Conservation (phyloP, 257 asterid genomes). For the Primulina eburnea region DNA sequence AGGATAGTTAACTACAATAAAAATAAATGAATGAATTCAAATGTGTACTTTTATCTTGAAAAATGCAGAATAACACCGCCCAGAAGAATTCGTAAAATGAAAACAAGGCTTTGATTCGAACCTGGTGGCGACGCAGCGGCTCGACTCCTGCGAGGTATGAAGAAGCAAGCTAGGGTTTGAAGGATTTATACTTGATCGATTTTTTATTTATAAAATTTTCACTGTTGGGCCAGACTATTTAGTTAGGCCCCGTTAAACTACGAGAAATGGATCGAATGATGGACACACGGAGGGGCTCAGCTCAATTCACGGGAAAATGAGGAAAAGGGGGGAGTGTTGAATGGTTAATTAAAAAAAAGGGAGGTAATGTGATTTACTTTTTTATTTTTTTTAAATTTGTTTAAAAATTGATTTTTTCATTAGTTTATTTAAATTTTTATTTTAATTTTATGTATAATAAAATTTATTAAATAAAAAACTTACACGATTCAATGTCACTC, state of each 20-base stretch:
- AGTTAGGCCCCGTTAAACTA: background rate
- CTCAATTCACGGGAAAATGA: too few relatives aligned
- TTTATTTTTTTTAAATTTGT: too few relatives aligned
- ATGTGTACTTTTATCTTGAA: background rate
- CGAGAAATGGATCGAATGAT: too few relatives aligned
- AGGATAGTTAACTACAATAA: background rate
- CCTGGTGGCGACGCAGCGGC: constrained; percentile 24
- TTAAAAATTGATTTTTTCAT: too few relatives aligned
- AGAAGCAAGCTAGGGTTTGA: background rate
- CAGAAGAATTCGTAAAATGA: background rate
- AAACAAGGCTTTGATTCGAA: background rate
- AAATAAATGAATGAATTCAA: background rate
- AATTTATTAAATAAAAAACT: too few relatives aligned
- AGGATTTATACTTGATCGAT: background rate
- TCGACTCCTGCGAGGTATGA: constrained; percentile 10
- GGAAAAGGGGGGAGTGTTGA: too few relatives aligned
- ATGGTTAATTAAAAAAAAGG: too few relatives aligned
- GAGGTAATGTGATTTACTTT: too few relatives aligned
- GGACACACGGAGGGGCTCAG: background rate
- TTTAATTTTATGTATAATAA: too few relatives aligned
- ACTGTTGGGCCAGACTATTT: background rate
- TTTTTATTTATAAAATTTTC: background rate
- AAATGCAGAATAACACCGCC: background rate
- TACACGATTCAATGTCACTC: too few relatives aligned
- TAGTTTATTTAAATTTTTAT: too few relatives aligned